Base-by-base conservation (phyloP, 2,329 filamentous ascomycete species). In the Scleromitrula shiraiana region DNA sequence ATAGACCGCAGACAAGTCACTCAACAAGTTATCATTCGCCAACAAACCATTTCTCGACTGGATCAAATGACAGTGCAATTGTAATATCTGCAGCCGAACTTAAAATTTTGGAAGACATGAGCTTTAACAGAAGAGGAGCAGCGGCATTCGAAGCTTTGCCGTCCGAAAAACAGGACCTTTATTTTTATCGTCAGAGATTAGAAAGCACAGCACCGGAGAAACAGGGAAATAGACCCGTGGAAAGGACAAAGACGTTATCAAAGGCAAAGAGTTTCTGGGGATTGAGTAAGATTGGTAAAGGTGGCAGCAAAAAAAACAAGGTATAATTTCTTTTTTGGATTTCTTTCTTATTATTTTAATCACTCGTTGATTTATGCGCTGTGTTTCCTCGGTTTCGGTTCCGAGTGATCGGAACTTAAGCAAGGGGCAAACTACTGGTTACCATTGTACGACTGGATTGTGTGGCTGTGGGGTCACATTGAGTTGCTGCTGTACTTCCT, bases 241-340 rank as follows among this genome's bases (percentile, higher is more conserved):
- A 20, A 17, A 37, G 33, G 20, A 10, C 23, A 23, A 47, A 36
- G 37, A 47, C 36, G 37, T 47, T 47, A 29, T 38, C 37, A 20
- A 47, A 35, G 30, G 37, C 45, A 22, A 47, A 41, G 19, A 47
- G 45, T 41, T 41, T 47, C 35, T 47, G 36, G 45, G 45, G 45
- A 9, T 35, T 47, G 22, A 47, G 35, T 26, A 41, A 27, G 29
- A 30, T 47, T 23, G 45, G 35, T 26, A 41, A 27, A 22, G 37
- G 41, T 23, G 45, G 40, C 29, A 47, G 32, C 29, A 30, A 29
- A 12, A 27, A 24, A 15, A 41, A 6, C 37, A 47, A 41, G 27
- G 37, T 29, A 15, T 41, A 19, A 47, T 23, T 15, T 30, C 3
- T n/a, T 12, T 32, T 23, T 5, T n/a, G n/a, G n/a, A n/a, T n/a